Evolutionary conservation across 2,329 filamentous ascomycete genomes (phyloP).

Genomic region (Venturia asperata): DNA sequence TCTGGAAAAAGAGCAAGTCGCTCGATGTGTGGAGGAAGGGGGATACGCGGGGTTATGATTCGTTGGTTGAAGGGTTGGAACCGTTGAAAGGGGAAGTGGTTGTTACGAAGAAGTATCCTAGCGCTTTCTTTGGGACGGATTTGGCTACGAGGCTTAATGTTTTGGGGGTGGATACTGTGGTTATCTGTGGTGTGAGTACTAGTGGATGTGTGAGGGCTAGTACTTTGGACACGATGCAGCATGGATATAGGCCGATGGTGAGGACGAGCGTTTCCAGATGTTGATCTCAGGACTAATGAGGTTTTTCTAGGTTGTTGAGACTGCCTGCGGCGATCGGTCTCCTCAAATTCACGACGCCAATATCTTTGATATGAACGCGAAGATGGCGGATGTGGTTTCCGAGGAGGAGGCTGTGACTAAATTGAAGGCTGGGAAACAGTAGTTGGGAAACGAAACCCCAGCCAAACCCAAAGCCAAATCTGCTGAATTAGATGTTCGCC

Average conservation of each 20-base stretch:
- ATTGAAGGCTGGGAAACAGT: constrained; percentile 33
- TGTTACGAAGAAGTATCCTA: constrained; percentile 40
- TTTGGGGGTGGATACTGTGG: constrained; percentile 38
- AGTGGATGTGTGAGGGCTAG: constrained; percentile 42
- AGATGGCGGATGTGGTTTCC: constrained; percentile 41
- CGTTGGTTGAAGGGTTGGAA: constrained; percentile 36
- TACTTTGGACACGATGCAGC: constrained; percentile 40
- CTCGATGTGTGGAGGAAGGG: constrained; percentile 38
- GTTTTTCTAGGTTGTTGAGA: constrained; percentile 34
- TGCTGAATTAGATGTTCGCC: neutral
- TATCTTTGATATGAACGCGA: constrained; percentile 41
- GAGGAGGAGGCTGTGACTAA: constrained; percentile 37
- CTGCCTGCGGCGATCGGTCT: constrained; percentile 41
- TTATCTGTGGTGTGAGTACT: constrained; percentile 44
- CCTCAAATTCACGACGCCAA: constrained; percentile 40
- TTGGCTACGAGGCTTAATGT: constrained; percentile 36
- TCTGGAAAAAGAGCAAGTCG: constrained; percentile 38
- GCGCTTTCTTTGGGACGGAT: constrained; percentile 42
- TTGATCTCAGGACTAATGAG: too few relatives aligned
- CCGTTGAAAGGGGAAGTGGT: constrained; percentile 32
- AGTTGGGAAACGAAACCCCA: neutral
- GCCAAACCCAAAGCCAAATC: neutral
- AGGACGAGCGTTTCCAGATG: constrained; percentile 21
- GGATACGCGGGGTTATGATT: constrained; percentile 35
- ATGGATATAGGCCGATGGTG: constrained; percentile 41